phyloP scores from a whole-genome alignment of 1,284 basidiomycete species.

The Apiotrichum montevideense region DNA sequence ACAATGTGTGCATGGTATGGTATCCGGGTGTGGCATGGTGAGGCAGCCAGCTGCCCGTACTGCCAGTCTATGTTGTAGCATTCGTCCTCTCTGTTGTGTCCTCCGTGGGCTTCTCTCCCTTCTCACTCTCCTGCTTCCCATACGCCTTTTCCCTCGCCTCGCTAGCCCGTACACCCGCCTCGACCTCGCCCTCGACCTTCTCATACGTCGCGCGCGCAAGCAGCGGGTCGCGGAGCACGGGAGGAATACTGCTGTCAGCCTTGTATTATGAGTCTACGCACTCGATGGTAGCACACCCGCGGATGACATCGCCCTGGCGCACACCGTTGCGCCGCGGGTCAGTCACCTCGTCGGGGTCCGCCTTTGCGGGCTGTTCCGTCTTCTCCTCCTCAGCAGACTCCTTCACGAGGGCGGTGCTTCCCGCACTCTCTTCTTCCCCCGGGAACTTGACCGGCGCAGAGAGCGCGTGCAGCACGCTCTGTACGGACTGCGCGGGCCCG shows the following conservation, averaged over 20 bases:
- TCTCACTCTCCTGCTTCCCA: not conserved
- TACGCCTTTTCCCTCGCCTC: constrained; percentile 11
- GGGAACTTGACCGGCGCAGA: constrained; percentile 38
- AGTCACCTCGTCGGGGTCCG: constrained; percentile 1
- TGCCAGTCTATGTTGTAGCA: too few relatives aligned
- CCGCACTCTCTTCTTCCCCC: constrained; percentile 8
- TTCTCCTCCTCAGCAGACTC: constrained; percentile 8
- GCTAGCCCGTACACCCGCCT: constrained; percentile 28
- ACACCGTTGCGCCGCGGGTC: constrained; percentile 29
- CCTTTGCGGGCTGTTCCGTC: constrained; percentile 16
- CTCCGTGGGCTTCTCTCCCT: not conserved
- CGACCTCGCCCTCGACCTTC: constrained; percentile 36
- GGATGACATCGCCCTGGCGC: constrained; percentile 38
- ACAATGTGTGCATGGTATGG: too few relatives aligned
- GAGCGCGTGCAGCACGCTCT: constrained; percentile 41
- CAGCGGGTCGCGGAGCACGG: constrained; percentile 27
- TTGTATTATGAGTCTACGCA: constrained; percentile 23
- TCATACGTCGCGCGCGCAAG: constrained; percentile 36
- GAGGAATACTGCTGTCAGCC: constrained; percentile 26
- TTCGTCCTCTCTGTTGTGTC: too few relatives aligned
- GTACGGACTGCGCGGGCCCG: constrained; percentile 29
- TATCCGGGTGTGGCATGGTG: too few relatives aligned
- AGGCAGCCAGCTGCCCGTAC: too few relatives aligned
- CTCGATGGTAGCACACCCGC: constrained; percentile 42
- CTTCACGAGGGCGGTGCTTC: not conserved